Base-by-base conservation (phyloP, 2,329 filamentous ascomycete species). In the Calonectria leucothoes region DNA sequence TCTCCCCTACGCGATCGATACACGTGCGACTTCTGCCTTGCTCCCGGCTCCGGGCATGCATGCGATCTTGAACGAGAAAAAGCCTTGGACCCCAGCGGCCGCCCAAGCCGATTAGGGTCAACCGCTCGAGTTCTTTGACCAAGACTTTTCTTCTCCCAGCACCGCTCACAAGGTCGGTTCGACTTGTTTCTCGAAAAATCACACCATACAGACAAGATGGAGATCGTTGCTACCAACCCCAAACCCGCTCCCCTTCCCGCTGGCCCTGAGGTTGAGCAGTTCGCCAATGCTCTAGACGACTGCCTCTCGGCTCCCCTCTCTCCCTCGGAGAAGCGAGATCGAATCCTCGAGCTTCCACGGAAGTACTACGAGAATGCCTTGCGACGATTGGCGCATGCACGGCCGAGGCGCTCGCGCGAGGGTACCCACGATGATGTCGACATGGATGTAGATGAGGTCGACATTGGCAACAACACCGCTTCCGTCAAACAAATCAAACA, bases 241-340 rank as follows among this genome's bases (percentile, higher is more conserved):
- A 75, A 27, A 3, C 70, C 74, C 5, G n/a, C 73, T 20, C 71
- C 74, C 31, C 75, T 74, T 31, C 77, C 74, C 67, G 78, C 94
- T 37, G 94, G 94, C 65, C 91, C 93, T 74, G 95, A 98, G 84
- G 94, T 98, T 72, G 95, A 98, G 85, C 90, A 92, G 55, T 98
- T 98, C 82, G 95, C 96, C 45, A 93, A 94, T 81, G 91, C 91
- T 66, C 89, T 98, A 27, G 96, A 98, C 85, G 90, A 92, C 69
- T 96, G 95, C 87, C 85, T 92, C 80, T 78, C 88, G 83, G 79
- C 87, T 79, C 80, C 86, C 77, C 84, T 88, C 76, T 81, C 86
- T 74, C 75, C 85, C 76, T 82, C 88, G 35, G 91, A 93, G 72
- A 88, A 90, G 81, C 91, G 91, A 81, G 89, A 90, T 59, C 90